phyloP scores from a whole-genome alignment of 306 rosid species.

The Inga oerstediana region DNA sequence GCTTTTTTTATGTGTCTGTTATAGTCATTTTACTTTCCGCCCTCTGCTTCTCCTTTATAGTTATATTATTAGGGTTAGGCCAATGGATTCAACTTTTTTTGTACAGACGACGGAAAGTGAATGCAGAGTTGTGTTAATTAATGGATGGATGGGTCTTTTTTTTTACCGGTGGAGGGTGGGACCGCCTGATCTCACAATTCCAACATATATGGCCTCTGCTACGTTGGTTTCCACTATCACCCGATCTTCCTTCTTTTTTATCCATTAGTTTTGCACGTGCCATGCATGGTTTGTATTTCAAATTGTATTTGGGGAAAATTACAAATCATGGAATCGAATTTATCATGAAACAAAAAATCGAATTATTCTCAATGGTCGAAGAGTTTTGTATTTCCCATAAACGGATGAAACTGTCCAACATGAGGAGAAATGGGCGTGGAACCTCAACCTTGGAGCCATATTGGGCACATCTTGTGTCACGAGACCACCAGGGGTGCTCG shows the following conservation, averaged over 20 bases:
- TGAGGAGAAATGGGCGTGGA: no score
- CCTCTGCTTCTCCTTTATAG: neutral
- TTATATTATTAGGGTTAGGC: neutral
- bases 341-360: no score
- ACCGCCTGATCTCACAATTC: neutral
- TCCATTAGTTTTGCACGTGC: no score
- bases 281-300: no score
- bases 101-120: neutral
- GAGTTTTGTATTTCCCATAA: no score
- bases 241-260: neutral
- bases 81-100: neutral
- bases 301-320: no score
- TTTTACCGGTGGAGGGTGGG: neutral
- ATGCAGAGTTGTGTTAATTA: neutral
- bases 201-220: neutral
- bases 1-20: neutral
- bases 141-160: neutral
- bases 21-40: neutral
- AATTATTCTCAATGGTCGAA: no score
- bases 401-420: no score
- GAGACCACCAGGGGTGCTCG: no score
- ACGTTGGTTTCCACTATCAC: neutral
- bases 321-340: no score
- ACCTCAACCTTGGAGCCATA: no score
- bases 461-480: no score